Percentiles rank a stretch among this genome's conserved stretches.
Conservation (phyloP, 1,139 yeast genomes). For the Yamadazyma conglobata region DNA sequence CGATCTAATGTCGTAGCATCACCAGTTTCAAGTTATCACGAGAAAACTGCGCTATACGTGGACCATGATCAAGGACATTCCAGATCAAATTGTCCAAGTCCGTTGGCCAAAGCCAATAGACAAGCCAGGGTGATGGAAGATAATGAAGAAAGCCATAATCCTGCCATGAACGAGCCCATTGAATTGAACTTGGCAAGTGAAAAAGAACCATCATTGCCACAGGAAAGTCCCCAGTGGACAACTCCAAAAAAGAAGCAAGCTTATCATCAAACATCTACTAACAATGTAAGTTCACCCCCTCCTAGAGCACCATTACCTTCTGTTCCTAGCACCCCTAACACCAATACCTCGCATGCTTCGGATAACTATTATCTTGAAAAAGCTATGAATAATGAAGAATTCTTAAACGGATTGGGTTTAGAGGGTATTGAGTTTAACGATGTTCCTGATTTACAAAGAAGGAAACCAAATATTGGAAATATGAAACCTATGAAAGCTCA, state of each 20-base stretch:
- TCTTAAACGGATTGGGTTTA: conserved; percentile 39
- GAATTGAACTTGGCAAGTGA: conserved; percentile 8
- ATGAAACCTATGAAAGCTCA: conserved; percentile 12
- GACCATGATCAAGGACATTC: conserved; percentile 16
- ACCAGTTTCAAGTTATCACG: conserved; percentile 8
- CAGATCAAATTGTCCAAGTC: conserved; percentile 34
- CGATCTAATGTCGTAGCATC: conserved; percentile 16
- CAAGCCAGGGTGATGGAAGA: conserved; percentile 48
- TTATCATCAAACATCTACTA: conserved; percentile 5
- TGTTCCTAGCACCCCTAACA: conserved; percentile 15
- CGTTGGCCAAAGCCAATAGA: conserved; percentile 43
- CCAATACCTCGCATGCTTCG: conserved; percentile 18
- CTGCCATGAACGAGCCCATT: conserved; percentile 3
- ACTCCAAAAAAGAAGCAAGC: conserved; percentile 19
- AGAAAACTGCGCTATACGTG: conserved; percentile 11
- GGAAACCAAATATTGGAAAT: conserved; percentile 6
- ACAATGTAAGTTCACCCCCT: conserved; percentile 27
- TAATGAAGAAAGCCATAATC: conserved; percentile 18
- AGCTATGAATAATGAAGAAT: conserved; percentile 17
- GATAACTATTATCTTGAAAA: conserved; percentile 14
- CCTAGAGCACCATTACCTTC: conserved; percentile 32
- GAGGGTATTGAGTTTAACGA: conserved; percentile 33
- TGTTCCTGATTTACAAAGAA: conserved; percentile 10
- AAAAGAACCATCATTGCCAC: conserved; percentile 10
- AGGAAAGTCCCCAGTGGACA: conserved; percentile 10